Evolutionary conservation across 495 filamentous ascomycete genomes (phyloP), one percentile per base, ranked within the genome.

Genomic region (Ramalina intermedia): DNA sequence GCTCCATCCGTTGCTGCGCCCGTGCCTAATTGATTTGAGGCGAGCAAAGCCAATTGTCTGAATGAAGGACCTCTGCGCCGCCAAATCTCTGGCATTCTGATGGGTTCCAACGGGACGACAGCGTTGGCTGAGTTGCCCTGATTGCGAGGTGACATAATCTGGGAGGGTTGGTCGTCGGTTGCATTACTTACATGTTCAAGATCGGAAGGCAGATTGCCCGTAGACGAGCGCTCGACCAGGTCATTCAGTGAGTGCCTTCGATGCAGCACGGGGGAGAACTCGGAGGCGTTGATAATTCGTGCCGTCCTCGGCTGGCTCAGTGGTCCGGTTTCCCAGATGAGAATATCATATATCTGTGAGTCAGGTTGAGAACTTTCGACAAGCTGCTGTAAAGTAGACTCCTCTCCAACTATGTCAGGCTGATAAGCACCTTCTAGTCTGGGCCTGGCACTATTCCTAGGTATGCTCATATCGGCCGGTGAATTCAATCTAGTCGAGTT

Each of bases 1-100:
- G 24, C 23, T 20, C 37, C 26, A 8, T n/a, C 18, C 17, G 42
- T 29, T 16, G 42, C 7, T 9, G 18, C n/a, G 8, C 17, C 39
- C 29, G 12, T 33, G 12, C 29, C 29, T 33, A 33, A 13, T 3
- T 33, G 29, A 33, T 9, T 33, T 33, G 39, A 41, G 8, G 39
- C 16, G 14, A 41, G 16, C 9, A 17, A 17, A 18, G 12, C 16
- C 21, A 18, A 3, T 14, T 41, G 7, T 29, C 9, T 21, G 26
- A 46, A 54, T 35, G 52, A 47, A 39, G 33, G 53, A n/a, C 53
- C 53, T 26, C 26, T 33, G 33, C 53, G 48, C 20, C 37, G 35
- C 53, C 53, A 55, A 14, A 55, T 13, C 16, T 47, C 11, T 7
- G 44, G 41, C 14, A 1, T 24, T 9, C 11, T 9, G 12, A 33